Evolutionary conservation across 352 stramenopile species (phyloP), one percentile per base, ranked within the genome.

Genomic region (Phytophthora pini): DNA sequence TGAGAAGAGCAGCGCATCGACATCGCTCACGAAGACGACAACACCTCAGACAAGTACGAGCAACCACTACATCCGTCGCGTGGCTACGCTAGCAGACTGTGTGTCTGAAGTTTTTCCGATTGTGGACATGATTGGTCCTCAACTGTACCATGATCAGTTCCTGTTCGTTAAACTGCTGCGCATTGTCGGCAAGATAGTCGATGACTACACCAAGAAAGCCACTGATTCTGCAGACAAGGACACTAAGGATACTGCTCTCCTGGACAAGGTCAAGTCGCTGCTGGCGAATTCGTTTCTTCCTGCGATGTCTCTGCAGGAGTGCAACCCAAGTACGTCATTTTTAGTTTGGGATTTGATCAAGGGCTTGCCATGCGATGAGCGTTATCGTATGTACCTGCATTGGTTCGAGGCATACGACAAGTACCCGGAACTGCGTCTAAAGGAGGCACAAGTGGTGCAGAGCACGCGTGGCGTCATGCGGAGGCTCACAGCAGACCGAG

Each of bases 321-420:
- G 81, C 54, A 91, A 89, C 49, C 88, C 88, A 7, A 92, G 82
- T 54, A 82, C 76, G 3, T 73, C 86, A 6, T 93, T 93, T 58
- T 70, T 92, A 49, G 50, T 94, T n/a, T 96, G 88, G 88, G 88
- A 96, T 20, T 46, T 94, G 41, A 56, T 96, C 24, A 96, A 96
- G 63, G 55, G 64, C 15, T 85, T 88, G 31, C 78, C 84, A 34
- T 94, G 88, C 51, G 82, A 93, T 38, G 79, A 93, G 55, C 83
- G 88, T 8, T 96, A 96, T 53, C 72, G 80, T 15, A 68, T 96
- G 54, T 96, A 96, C 55, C 75, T 93, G 41, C 71, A 89, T 20
- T 96, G 88, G 88, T 77, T 92, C 26, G 73, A 75, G 2, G 67
- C 80, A 27, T 94, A 94, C 55, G 51, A 71, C 4, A 82, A 69